phyloP scores from a whole-genome alignment of 164 flowering plant genomes.

The Hamamelis virginiana region DNA sequence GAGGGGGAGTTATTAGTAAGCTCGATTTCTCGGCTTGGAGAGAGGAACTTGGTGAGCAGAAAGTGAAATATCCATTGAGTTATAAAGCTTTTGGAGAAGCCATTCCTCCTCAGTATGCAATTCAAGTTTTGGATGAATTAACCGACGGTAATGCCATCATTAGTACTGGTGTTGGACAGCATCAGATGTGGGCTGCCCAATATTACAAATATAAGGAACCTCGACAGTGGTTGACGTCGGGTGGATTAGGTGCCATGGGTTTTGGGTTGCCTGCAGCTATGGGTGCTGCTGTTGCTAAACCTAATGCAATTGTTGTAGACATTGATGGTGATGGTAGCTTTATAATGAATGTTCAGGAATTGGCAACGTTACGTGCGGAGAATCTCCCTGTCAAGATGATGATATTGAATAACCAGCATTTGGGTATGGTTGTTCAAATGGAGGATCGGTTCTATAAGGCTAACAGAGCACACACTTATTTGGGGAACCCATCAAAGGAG shows the following conservation, averaged over 20 bases:
- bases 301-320: constrained; percentile 47
- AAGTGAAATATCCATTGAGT: constrained; percentile 44
- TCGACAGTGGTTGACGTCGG: constrained; percentile 60
- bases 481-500: constrained; percentile 60
- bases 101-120: constrained; percentile 69
- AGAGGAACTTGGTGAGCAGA: constrained; percentile 54
- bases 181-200: constrained; percentile 83
- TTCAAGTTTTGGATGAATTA: constrained; percentile 49
- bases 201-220: constrained; percentile 52
- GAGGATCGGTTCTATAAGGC: constrained; percentile 74
- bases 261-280: constrained; percentile 72
- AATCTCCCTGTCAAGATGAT: constrained; percentile 59
- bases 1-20: constrained; percentile 19
- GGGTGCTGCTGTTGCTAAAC: constrained; percentile 62
- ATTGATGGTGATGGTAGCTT: constrained; percentile 78
- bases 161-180: constrained; percentile 69
- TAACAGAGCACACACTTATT: constrained; percentile 62
- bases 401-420: constrained; percentile 60
- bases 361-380: constrained; percentile 54
- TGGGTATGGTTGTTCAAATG: constrained; percentile 74
- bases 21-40: constrained; percentile 57
- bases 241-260: constrained; percentile 75
- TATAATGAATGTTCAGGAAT: constrained; percentile 62
- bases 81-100: constrained; percentile 60
- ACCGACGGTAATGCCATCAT: constrained; percentile 52